Evolutionary conservation across 352 stramenopile species (phyloP), one percentile per base, ranked within the genome.

Genomic region (Blastocystis sp.): DNA sequence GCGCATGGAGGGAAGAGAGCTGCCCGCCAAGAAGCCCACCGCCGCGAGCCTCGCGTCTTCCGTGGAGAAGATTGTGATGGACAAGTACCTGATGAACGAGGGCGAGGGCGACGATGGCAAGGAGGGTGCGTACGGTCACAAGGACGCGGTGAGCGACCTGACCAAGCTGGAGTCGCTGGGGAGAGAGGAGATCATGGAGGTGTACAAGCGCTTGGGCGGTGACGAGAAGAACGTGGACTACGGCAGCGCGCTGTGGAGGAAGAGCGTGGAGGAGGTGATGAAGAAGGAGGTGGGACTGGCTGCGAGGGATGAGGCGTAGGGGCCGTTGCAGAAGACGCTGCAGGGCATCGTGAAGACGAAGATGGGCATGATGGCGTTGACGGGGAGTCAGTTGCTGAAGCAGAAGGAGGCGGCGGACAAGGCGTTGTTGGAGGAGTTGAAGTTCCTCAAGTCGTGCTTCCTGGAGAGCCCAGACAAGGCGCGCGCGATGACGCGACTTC

Each of bases 331-430:
- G 74, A 13, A 24, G n/a, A 39, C 26, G 21, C 29, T 82, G 29
- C 1, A 67, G 1, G 51, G 31, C 0, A 13, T 39, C 51, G 39
- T 67, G 74, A 65, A 62, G 19, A 21, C 39, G 16, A 66, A 69
- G 29, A 41, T 67, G n/a, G 74, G 74, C 10, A 55, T 62, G 12
- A 29, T 39, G 13, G 26, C 51, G 10, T 33, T 82, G 16, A 51
- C 59, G n/a, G 74, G 74, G 1, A 2, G 24, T 0, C 19, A 66
- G 24, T 24, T 82, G 24, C 29, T 82, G 37, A 62, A 65, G 50
- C 26, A 55, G 29, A 82, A 82, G 61, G 74, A 82, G 51, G 19
- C 21, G 21, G 74, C 74, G 26, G 74, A 82, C 41, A 21, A 66
- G 24, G 9, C 33, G n/a, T 66, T 82, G 1, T 1, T 26, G 24